Conservation (phyloP, 345 rosid species). For the Syzygium oleosum region DNA sequence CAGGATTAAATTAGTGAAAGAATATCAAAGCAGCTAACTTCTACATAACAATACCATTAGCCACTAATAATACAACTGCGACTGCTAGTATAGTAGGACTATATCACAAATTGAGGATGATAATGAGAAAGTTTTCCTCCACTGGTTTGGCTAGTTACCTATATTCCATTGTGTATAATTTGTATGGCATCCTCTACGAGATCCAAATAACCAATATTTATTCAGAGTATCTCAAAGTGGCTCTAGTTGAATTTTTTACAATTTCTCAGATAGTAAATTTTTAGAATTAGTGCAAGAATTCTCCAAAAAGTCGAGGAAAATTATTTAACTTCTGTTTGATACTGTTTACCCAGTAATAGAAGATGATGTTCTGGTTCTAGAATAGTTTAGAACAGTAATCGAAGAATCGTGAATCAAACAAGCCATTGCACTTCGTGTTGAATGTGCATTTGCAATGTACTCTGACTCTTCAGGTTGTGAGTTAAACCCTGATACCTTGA, state of each 20-base stretch:
- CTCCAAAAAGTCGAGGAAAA: accelerated
- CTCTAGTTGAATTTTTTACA: background rate
- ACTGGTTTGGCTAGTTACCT: background rate
- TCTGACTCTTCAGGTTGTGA: background rate
- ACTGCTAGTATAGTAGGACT: background rate
- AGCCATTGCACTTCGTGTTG: background rate
- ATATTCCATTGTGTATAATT: accelerated
- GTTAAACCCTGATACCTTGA: background rate
- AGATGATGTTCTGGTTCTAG: background rate
- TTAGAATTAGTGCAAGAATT: background rate
- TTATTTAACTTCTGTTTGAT: background rate
- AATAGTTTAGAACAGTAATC: background rate
- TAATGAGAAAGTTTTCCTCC: background rate
- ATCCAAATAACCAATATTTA: background rate
- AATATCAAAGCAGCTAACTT: background rate
- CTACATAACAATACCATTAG: background rate
- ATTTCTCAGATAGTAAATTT: background rate
- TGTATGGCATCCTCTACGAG: background rate
- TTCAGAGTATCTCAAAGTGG: no score
- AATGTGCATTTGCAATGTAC: background rate
- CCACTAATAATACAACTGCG: no score
- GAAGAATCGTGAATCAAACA: accelerated
- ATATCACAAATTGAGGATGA: background rate
- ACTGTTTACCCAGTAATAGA: background rate
- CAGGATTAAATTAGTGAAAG: background rate